Base-by-base conservation (phyloP, 805 yeast species). In the Ogataea neopini region DNA sequence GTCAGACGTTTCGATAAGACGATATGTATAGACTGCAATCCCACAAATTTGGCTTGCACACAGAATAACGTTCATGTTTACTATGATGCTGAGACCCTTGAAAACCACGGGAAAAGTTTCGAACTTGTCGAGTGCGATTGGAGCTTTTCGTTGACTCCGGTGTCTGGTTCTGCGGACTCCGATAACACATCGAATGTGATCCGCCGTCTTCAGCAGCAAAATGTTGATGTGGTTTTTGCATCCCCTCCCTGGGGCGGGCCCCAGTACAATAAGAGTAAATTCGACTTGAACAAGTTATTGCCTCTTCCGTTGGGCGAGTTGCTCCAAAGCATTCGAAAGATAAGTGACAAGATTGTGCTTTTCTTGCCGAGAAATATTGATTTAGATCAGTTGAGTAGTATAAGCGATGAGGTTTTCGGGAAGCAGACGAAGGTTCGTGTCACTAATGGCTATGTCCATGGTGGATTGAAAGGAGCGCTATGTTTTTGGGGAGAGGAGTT, bases 171-270 rank as follows among this genome's bases (percentile, higher is more conserved):
- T 13, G 51, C 37, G 0, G 52, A 42, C n/a, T 48, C 48, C 18
- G 14, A 17, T 13, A 47, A 40, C 20, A 54, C 61, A 1, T 44
- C 42, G 9, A 32, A 30, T 6, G 48, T 53, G 29, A 17, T 51
- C 7, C 30, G 49, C 14, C 15, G 40, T 6, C 46, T 56, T 13
- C 11, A 35, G 32, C 19, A 38, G 14, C 32, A 15, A 22, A 61
- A 64, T 6, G 45, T 78, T 32, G 86, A 80, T 54, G 70, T 83
- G 43, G 72, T 80, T 8, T 87, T 85, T 66, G 75, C 81, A n/a
- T 84, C 92, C 1, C 95, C 95, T 1, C 95, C 95, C 0, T 88
- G 95, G 96, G 95, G 94, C 28, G 96, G 96, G 0, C 86, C 88
- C 0, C 61, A 66, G 2, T 88, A 87, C 62, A 66, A 68, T 41